Evolutionary conservation across 108 stramenopile genomes (phyloP).

Genomic region (Nitzschia sp.): DNA sequence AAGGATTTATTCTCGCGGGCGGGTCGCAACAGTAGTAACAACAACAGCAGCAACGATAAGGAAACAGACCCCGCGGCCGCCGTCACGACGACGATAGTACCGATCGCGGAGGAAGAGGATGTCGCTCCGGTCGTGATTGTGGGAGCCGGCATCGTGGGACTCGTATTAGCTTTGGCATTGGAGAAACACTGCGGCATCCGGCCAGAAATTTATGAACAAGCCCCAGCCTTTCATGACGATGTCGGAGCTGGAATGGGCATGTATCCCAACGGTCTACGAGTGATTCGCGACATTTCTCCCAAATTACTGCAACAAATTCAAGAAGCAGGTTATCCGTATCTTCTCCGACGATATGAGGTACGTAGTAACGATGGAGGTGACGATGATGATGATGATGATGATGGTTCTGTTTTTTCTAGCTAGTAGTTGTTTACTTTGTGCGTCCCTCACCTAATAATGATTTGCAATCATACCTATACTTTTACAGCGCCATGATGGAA

Average conservation of each 20-base stretch:
- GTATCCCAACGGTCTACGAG: conserved; percentile 71
- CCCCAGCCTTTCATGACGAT: conserved; percentile 31
- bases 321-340: conserved; percentile 59
- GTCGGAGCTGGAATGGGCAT: conserved; percentile 67
- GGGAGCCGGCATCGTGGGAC: conserved; percentile 36
- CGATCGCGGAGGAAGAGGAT: neutral
- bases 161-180: conserved; percentile 31
- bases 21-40: neutral
- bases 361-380: neutral
- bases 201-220: conserved; percentile 33
- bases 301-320: conserved; percentile 37
- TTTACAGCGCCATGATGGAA: conserved; percentile 70
- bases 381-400: neutral
- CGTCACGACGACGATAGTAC: neutral
- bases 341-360: conserved; percentile 54
- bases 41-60: neutral
- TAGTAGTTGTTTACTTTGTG: conserved; percentile 3
- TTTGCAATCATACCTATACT: conserved; percentile 36
- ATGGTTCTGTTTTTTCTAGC: neutral
- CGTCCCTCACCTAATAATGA: neutral
- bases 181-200: conserved; percentile 17
- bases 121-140: conserved; percentile 17
- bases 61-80: neutral
- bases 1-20: neutral
- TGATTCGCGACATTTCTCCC: conserved; percentile 49